Evolutionary conservation across 1,284 basidiomycete species (phyloP), one percentile per base, ranked within the genome.

Genomic region (Malassezia globosa): DNA sequence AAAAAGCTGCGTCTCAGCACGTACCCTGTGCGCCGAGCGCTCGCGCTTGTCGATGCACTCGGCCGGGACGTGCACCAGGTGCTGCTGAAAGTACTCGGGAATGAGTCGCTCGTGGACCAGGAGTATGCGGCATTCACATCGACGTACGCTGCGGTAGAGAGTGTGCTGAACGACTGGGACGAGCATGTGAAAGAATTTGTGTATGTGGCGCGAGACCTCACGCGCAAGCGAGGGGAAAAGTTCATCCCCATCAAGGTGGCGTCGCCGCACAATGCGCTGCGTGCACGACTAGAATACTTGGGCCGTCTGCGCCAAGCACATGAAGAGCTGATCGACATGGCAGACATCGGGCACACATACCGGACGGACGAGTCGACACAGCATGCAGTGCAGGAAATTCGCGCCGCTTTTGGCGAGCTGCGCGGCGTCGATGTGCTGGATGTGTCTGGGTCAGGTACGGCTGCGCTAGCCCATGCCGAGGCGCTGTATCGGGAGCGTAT

Each of bases 121-220:
- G 88, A 90, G 1, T 96, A 95, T 72, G 81, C 85, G 48, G 85
- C 86, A 0, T 97, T 97, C 67, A 88, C 94, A 60, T 80, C 86
- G 7, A 78, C 87, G 8, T 80, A 95, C 48, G 75, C 77, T 1
- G 80, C 83, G 51, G 82, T 85, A 0, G 81, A 81, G 58, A 79
- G 79, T 31, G 89, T 95, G 46, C 96, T 96, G 76, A 79, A 81
- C 7, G 85, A 84, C 1, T 99, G 92, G 92, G 92, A 96, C 72
- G 92, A 95, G 66, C 79, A 83, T 46, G 85, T 95, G 75, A 96
- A 96, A 74, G 92, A 95, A 69, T 97, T 97, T 68, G 95, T 89
- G 18, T 92, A 90, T 66, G 87, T 95, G 38, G 92, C 92, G 2
- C 80, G 94, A 57, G 94, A 97, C 67, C 84, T 95, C 26, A 90